Evolutionary conservation across 352 stramenopile genomes (phyloP).

Genomic region (Globisporangium rhizosaccharum): DNA sequence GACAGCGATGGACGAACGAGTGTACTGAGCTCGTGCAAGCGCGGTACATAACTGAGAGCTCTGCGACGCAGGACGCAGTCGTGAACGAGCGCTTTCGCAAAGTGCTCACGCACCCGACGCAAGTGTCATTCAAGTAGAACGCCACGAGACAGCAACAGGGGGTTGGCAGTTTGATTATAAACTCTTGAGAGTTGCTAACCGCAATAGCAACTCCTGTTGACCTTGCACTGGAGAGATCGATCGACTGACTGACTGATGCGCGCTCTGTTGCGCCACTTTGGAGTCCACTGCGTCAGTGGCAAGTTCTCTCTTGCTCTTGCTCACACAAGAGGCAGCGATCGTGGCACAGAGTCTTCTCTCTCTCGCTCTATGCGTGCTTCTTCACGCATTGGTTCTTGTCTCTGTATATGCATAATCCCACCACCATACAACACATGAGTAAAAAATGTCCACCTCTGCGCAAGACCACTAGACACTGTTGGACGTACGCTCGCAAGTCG

Average conservation of each 20-base stretch:
- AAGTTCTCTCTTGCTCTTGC: not conserved
- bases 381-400: constrained; percentile 43
- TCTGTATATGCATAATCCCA: constrained; percentile 16
- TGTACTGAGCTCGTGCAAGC: constrained; percentile 33
- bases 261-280: not conserved
- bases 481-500: constrained; percentile 70
- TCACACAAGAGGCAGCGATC: not conserved
- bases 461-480: not conserved
- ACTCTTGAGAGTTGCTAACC: too few relatives aligned
- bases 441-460: too few relatives aligned
- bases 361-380: constrained; percentile 27
- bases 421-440: not conserved
- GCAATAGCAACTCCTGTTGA: too few relatives aligned
- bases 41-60: constrained; percentile 59
- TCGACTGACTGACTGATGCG: too few relatives aligned
- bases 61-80: constrained; percentile 31
- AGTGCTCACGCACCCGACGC: constrained; percentile 45
- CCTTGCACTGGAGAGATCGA: too few relatives aligned
- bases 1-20: constrained; percentile 61
- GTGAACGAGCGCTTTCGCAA: constrained; percentile 58
- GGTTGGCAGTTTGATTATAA: too few relatives aligned
- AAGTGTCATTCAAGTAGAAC: constrained; percentile 46
- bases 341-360: not conserved
- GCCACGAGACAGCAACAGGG: not conserved
- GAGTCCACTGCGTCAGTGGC: too few relatives aligned